phyloP scores from a whole-genome alignment of 116 monocot genomes.

The Iris pallida region DNA sequence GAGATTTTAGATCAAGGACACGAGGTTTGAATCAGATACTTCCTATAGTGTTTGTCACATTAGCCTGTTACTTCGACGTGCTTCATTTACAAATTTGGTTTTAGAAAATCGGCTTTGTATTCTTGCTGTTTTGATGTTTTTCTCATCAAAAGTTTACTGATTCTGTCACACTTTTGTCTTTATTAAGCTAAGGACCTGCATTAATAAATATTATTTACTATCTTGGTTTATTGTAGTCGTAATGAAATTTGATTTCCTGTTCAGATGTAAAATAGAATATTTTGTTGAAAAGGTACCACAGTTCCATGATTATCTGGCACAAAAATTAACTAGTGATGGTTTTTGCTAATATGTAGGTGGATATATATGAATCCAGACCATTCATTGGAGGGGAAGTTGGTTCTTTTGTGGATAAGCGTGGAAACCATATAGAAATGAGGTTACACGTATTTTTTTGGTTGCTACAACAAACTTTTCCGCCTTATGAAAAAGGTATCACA shows the following conservation, averaged over 20 bases:
- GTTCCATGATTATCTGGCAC: too few species aligned
- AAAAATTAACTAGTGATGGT: too few species aligned
- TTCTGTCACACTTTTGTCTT: too few species aligned
- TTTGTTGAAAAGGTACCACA: too few species aligned
- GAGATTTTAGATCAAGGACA: conserved; percentile 99
- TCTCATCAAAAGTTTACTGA: too few species aligned
- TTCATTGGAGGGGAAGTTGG: conserved; percentile 99
- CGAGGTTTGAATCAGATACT: conserved; percentile 37
- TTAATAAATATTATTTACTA: too few species aligned
- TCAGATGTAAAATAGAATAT: too few species aligned
- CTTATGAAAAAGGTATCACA: conserved; percentile 82
- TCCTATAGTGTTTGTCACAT: background rate
- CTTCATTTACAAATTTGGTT: background rate
- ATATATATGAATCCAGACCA: conserved; percentile 80
- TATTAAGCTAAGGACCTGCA: too few species aligned
- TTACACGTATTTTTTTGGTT: conserved; percentile 96
- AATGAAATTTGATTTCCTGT: too few species aligned
- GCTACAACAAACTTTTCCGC: conserved; percentile 97
- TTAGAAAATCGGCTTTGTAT: too few species aligned
- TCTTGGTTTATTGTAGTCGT: too few species aligned
- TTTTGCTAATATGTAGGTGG: conserved; percentile 39
- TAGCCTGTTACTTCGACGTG: background rate
- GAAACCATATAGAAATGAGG: conserved; percentile 98
- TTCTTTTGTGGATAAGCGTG: conserved; percentile 87
- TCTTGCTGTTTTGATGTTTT: too few species aligned